Evolutionary conservation across 176 grass and related monocot genomes (phyloP).

Genomic region (Melocanna baccifera): DNA sequence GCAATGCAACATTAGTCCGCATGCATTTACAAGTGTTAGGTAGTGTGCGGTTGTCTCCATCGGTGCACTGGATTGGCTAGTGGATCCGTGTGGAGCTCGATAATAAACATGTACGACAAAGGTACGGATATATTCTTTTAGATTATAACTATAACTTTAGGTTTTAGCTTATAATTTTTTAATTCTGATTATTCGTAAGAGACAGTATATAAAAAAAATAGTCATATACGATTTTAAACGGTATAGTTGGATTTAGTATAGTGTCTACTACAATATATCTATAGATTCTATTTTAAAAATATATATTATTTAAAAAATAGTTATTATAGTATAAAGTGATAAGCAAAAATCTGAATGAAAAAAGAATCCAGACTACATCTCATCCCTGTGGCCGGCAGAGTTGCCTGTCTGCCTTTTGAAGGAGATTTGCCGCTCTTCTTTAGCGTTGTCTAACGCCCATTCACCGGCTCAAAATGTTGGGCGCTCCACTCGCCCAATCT

Average conservation of each 20-base stretch:
- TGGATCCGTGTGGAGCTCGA: neutral
- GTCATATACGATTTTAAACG: too few species aligned
- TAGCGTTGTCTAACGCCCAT: conserved; percentile 32
- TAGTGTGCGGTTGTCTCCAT: neutral
- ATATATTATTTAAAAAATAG: too few species aligned
- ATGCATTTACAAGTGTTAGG: neutral
- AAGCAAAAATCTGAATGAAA: too few species aligned
- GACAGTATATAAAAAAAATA: too few species aligned
- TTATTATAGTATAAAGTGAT: too few species aligned
- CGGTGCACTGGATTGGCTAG: neutral
- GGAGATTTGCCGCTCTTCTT: neutral
- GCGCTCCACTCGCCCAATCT: conserved; percentile 34
- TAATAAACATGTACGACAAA: neutral
- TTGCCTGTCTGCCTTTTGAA: conserved; percentile 13
- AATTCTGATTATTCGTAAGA: too few species aligned
- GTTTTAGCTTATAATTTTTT: too few species aligned
- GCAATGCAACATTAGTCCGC: neutral
- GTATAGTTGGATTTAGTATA: too few species aligned
- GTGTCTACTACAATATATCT: too few species aligned
- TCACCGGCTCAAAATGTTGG: conserved; percentile 25
- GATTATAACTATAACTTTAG: too few species aligned
- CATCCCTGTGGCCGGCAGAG: neutral
- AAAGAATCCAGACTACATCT: neutral
- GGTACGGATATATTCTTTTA: neutral
- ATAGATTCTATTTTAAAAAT: too few species aligned